A percentile compares a stretch with the other conserved stretches of the same genome.
These are phyloP conservation scores for Keqinozyma sinolaborantium DNA, from an alignment of 1,139 yeast genomes.

Conservation along the genomic window DNA sequence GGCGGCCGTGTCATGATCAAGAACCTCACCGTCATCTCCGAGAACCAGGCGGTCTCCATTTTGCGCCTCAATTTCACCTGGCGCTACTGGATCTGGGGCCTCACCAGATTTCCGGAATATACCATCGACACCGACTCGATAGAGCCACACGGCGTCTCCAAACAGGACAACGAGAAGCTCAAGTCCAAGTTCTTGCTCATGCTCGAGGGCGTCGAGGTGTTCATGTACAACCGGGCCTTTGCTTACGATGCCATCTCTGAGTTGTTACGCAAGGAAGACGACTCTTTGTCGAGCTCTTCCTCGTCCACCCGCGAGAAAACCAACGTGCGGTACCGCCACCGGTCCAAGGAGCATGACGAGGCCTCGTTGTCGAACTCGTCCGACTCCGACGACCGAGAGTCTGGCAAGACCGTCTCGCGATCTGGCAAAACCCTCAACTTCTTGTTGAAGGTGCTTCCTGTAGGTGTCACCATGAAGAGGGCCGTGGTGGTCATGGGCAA, in stretches of 20 bases:
- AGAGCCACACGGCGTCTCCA: slow-evolving; percentile 12
- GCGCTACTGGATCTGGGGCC: slow-evolving; percentile 76
- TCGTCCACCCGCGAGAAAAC: neutral
- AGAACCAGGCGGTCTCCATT: slow-evolving; percentile 66
- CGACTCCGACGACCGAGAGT: neutral
- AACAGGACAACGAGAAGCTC: slow-evolving; percentile 37
- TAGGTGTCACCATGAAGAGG: slow-evolving; percentile 53
- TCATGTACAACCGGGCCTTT: slow-evolving; percentile 70
- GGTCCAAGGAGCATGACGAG: neutral
- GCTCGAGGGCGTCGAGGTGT: slow-evolving; percentile 77
- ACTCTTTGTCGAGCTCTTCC: neutral
- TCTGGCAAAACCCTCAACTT: slow-evolving; percentile 7
- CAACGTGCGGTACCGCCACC: neutral
- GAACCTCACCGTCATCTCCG: slow-evolving; percentile 66
- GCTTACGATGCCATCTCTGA: slow-evolving; percentile 71
- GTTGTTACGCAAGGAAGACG: slow-evolving; percentile 22
- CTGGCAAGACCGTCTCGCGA: neutral
- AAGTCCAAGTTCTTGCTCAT: slow-evolving; percentile 61
- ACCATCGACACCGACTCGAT: slow-evolving; percentile 20
- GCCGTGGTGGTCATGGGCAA: slow-evolving; percentile 83
- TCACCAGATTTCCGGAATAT: slow-evolving; percentile 47
- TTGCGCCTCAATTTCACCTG: slow-evolving; percentile 77
- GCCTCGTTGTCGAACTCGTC: neutral
- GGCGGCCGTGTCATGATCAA: slow-evolving; percentile 83
- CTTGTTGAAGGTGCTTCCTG: slow-evolving; percentile 50